Evolutionary conservation across 1,284 basidiomycete species (phyloP), one percentile per base, ranked within the genome.

Genomic region (Exobasidium cylindrosporum): DNA sequence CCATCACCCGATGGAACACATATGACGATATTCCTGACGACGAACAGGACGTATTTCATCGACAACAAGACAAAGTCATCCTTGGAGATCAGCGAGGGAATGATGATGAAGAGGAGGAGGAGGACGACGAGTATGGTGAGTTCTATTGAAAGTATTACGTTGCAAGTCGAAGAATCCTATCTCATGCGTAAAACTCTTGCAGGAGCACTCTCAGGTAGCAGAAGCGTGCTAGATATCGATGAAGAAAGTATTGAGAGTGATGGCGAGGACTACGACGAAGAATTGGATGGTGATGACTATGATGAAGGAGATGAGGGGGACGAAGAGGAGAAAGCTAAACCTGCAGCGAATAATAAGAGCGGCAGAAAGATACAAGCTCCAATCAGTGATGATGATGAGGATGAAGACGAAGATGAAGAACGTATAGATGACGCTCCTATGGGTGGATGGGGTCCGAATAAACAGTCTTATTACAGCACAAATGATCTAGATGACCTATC

Each of bases 31-130:
- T 62, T 40, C 54, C 61, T 23, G 32, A 35, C 21, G 56, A 62
- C 32, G 61, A 54, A 17, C 46, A 49, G 31, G 61, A 62, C 23
- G 17, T 7, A 17, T 62, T 62, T 53, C 58, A 62, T 28, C 14
- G 21, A 17, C 29, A 57, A n/a, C 84, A 87, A 58, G 92, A 96
- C 76, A 86, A 87, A 77, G 89, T 95, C 63, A 83, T 90, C 11
- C 83, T 95, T 5, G 87, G 73, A 24, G 66, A 64, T 17, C 54
- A 17, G 7, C 35, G 17, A 40, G 35, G 7, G 7, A 17, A 40
- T 7, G 17, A 7, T 40, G 17, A 68, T 40, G 62, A 69, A 5
- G 59, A 63, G 14, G 52, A 57, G 13, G 49, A 64, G 43, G 65
- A 70, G 53, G 52, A 57, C 13, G 49, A 64, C 40, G 65, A 70